phyloP scores from a whole-genome alignment of 2,329 filamentous ascomycete genomes.

The Xylariales sp. region DNA sequence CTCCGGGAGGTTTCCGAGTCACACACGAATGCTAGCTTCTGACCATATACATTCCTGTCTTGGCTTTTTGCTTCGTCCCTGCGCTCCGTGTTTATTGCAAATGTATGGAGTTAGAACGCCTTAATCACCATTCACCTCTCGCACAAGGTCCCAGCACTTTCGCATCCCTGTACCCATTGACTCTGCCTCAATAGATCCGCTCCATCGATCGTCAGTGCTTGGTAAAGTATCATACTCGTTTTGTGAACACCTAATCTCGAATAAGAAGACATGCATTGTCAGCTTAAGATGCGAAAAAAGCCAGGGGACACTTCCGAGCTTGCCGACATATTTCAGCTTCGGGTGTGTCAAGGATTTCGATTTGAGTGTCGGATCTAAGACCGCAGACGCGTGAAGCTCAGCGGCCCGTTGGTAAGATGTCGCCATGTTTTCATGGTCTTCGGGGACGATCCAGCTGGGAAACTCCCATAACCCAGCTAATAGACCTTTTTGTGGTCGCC shows the following conservation, averaged over 20 bases:
- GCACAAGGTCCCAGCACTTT: constrained; percentile 64
- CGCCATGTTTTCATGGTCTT: constrained; percentile 44
- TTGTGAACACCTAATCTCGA: constrained; percentile 51
- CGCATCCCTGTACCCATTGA: constrained; percentile 71
- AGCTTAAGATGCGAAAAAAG: constrained; percentile 67
- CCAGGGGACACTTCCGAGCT: constrained; percentile 67
- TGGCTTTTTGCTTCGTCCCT: neutral
- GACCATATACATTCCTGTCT: neutral
- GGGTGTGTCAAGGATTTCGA: constrained; percentile 8
- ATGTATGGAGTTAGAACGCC: neutral
- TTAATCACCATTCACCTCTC: constrained; percentile 40
- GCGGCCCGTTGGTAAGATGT: constrained; percentile 54
- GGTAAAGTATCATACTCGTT: constrained; percentile 25
- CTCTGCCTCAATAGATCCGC: constrained; percentile 57
- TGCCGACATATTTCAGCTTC: constrained; percentile 51
- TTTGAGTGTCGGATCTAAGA: constrained; percentile 42
- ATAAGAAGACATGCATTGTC: constrained; percentile 68
- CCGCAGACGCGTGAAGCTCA: constrained; percentile 47
- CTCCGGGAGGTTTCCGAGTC: neutral
- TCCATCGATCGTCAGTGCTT: constrained; percentile 50
- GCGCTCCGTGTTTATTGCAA: neutral
- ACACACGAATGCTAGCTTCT: neutral
- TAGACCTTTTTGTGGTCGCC: constrained; percentile 64
- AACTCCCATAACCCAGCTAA: constrained; percentile 68
- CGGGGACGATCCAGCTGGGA: constrained; percentile 57